Conservation (phyloP, 495 filamentous ascomycete genomes). For the Terfezia claveryi region DNA sequence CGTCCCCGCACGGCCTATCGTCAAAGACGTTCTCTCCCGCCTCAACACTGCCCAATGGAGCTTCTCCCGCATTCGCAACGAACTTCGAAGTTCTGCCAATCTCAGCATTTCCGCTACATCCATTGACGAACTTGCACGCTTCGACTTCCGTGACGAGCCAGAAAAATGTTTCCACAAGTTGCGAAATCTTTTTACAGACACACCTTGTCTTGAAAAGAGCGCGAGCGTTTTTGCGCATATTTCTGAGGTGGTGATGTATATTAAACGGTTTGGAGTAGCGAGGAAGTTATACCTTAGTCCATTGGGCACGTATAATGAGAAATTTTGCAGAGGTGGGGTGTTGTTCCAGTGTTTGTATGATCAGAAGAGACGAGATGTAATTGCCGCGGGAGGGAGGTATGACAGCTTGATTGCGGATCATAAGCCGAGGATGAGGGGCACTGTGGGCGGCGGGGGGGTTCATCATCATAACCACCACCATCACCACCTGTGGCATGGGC, state of each 20-base stretch:
- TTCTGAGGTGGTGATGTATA: conserved; percentile 48
- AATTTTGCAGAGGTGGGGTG: conserved; percentile 71
- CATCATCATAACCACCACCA: background rate
- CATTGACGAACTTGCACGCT: conserved; percentile 68
- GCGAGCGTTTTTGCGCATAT: conserved; percentile 59
- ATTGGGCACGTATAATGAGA: conserved; percentile 73
- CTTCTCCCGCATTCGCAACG: conserved; percentile 66
- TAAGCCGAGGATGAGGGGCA: conserved; percentile 32
- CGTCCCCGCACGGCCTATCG: conserved; percentile 37
- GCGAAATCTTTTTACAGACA: conserved; percentile 50
- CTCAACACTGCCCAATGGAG: conserved; percentile 64
- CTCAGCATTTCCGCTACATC: conserved; percentile 74
- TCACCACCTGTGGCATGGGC: background rate
- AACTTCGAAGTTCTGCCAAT: conserved; percentile 50
- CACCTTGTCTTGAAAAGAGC: conserved; percentile 35
- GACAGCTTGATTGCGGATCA: conserved; percentile 62
- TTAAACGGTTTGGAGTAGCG: conserved; percentile 48
- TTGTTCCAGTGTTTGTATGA: conserved; percentile 86
- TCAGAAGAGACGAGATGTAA: conserved; percentile 54
- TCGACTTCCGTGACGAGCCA: conserved; percentile 67
- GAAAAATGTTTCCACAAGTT: conserved; percentile 52
- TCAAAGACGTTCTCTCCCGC: conserved; percentile 70
- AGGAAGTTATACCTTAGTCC: conserved; percentile 69
- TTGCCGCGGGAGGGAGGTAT: conserved; percentile 86
- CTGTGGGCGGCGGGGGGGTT: conserved; percentile 2